Evolutionary conservation across 352 stramenopile species (phyloP).

Genomic region (Blastocystis sp.): DNA sequence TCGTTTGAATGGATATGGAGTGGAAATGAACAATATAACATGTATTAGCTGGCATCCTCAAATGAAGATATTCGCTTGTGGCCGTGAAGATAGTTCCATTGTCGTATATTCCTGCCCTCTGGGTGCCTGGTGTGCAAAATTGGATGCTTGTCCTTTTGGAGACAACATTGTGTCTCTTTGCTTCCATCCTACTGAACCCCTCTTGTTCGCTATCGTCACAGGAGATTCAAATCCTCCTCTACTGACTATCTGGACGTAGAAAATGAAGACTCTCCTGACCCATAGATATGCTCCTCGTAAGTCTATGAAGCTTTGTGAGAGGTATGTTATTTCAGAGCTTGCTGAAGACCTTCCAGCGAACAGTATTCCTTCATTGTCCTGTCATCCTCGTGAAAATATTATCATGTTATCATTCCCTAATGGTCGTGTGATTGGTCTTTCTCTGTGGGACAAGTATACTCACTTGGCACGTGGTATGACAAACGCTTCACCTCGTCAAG

Average conservation of each 20-base stretch:
- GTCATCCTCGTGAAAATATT: constrained; percentile 65
- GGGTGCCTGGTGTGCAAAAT: constrained; percentile 19
- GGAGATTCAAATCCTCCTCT: not conserved
- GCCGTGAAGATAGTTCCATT: constrained; percentile 37
- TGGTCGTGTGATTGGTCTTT: constrained; percentile 54
- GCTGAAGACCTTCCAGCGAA: not conserved
- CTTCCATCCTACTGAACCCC: constrained; percentile 64
- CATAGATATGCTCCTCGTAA: constrained; percentile 59
- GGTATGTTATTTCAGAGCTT: constrained; percentile 36
- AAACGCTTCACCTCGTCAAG: constrained; percentile 40
- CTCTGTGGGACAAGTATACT: constrained; percentile 66
- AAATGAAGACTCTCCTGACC: not conserved
- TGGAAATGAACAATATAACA: constrained; percentile 44
- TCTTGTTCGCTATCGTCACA: constrained; percentile 60
- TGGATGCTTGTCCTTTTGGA: constrained; percentile 46
- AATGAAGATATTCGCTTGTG: constrained; percentile 64
- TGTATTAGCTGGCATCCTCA: constrained; percentile 67
- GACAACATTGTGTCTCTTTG: constrained; percentile 48
- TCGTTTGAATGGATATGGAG: not conserved
- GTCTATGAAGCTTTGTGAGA: constrained; percentile 31
- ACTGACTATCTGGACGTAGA: constrained; percentile 45
- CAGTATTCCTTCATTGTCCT: constrained; percentile 34
- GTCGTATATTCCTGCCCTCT: constrained; percentile 59
- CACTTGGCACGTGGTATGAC: constrained; percentile 63
- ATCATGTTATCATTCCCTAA: constrained; percentile 67